Conservation (phyloP, 148 eudicot genomes). For the Spergularia bocconei region DNA sequence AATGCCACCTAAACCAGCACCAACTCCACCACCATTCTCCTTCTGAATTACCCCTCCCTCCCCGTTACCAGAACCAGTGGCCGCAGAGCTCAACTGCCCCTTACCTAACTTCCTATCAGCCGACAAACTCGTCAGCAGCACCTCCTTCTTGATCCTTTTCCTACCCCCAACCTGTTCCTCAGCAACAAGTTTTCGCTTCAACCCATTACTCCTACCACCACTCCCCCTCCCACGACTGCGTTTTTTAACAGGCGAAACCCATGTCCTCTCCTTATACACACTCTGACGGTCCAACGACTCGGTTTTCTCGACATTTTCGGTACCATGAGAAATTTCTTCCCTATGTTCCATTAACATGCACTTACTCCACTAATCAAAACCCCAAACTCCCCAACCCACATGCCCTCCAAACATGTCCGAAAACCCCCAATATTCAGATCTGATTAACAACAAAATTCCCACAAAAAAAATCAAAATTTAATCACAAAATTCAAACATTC, state of each 20-base stretch:
- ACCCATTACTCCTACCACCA: constrained; percentile 12
- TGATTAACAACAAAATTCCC: constrained; percentile 36
- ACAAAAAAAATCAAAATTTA: constrained; percentile 15
- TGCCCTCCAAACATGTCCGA: constrained; percentile 38
- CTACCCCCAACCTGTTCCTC: constrained; percentile 33
- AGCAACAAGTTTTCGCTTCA: constrained; percentile 42
- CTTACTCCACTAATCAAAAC: constrained; percentile 36
- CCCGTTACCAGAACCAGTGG: constrained; percentile 21
- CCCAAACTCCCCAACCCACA: constrained; percentile 45
- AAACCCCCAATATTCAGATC: constrained; percentile 53
- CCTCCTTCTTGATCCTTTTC: constrained; percentile 56
- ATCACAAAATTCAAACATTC: constrained; percentile 11
- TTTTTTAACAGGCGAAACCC: constrained; percentile 31
- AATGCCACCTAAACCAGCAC: constrained; percentile 37
- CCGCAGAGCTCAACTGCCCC: constrained; percentile 19
- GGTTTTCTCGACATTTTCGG: constrained; percentile 43
- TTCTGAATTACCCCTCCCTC: constrained; percentile 27
- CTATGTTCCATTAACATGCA: constrained; percentile 82
- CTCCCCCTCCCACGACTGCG: constrained; percentile 6
- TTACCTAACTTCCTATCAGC: constrained; percentile 33
- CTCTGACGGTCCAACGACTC: constrained; percentile 58
- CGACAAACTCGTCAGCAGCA: constrained; percentile 40
- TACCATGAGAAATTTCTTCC: constrained; percentile 37
- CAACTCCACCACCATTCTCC: constrained; percentile 13
- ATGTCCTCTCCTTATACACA: constrained; percentile 34